Evolutionary conservation across 371 early-diverging fungal species (phyloP).

Genomic region (Chytridiales sp.): DNA sequence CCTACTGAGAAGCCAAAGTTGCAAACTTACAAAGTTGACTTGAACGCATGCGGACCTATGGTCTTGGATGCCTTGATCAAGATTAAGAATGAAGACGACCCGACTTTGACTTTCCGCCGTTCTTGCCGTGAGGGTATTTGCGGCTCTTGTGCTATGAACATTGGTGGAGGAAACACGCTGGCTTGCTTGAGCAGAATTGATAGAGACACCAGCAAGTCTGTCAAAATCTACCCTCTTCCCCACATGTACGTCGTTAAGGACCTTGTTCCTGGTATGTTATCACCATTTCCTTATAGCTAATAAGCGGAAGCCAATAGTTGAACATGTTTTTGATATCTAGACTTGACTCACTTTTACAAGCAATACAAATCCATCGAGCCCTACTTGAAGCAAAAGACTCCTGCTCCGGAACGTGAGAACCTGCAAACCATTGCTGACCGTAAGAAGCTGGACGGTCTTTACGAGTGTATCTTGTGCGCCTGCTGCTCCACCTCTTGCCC

Average conservation of each 20-base stretch:
- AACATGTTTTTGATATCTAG: too few species aligned
- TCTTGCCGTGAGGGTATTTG: slow-evolving; percentile 84
- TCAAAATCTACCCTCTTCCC: slow-evolving; percentile 94
- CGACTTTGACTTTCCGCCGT: slow-evolving; percentile 87
- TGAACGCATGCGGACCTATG: slow-evolving; percentile 93
- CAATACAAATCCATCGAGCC: slow-evolving; percentile 97
- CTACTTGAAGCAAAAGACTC: slow-evolving; percentile 83
- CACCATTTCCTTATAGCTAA: slow-evolving; percentile 7
- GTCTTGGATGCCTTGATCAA: slow-evolving; percentile 91
- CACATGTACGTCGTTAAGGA: slow-evolving; percentile 70
- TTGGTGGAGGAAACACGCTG: slow-evolving; percentile 89
- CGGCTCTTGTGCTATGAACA: slow-evolving; percentile 98
- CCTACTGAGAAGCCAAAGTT: slow-evolving; percentile 87
- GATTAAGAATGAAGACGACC: slow-evolving; percentile 94
- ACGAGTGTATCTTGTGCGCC: slow-evolving; percentile 97
- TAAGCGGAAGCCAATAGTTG: too few species aligned
- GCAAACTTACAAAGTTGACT: slow-evolving; percentile 84
- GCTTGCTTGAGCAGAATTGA: slow-evolving; percentile 91
- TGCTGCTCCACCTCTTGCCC: slow-evolving; percentile 97
- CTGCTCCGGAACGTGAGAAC: slow-evolving; percentile 75
- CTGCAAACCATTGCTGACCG: slow-evolving; percentile 89
- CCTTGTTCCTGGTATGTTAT: slow-evolving; percentile 60
- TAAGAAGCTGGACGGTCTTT: slow-evolving; percentile 94
- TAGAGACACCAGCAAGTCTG: slow-evolving; percentile 59
- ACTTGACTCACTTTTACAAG: slow-evolving; percentile 93